Base-by-base conservation (phyloP, 768 basidiomycete genomes). In the Trametes cubensis region DNA sequence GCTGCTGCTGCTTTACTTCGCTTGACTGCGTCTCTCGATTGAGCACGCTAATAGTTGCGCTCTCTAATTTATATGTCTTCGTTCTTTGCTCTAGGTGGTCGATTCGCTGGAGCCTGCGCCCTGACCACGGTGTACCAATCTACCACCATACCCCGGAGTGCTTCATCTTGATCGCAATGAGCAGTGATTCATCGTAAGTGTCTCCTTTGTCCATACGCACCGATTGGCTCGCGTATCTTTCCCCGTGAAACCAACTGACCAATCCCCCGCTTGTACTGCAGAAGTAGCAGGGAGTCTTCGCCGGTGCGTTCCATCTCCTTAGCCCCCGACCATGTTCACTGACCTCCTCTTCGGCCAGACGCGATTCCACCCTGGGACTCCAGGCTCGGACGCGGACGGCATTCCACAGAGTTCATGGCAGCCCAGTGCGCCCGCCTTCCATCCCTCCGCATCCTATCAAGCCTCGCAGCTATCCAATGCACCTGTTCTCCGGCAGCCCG, bases 401-500 rank as follows among this genome's bases (percentile, higher is more conserved):
- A 25, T 20, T 10, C 2, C 52, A 1, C 47, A 42, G 6, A 47
- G 30, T 21, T 34, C 58, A 7, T 58, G 61, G 61, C 53, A 60
- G 42, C 18, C 44, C 17, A 13, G 56, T 10, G 17, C 56, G 6
- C 26, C 48, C 18, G 38, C 63, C 6, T 49, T 50, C n/a, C 55
- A 65, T 25, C 51, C 55, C 2, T 59, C 65, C 47, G 44, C 57
- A 11, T 47, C 55, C 8, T 49, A 41, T 20, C 49, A 47, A 49
- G 18, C 60, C 5, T 42, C 61, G 8, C 30, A 45, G 15, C 15
- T 47, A 11, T 20, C 59, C 1, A 21, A 10, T 11, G 34, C 59
- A 8, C 47, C 64, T 11, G 28, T 69, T 0, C 57, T 69, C n/a
- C 65, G 67, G 5, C 65, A 62, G 20, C 67, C 67, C 21, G 65